Evolutionary conservation across 2,329 filamentous ascomycete genomes (phyloP), one percentile per base, ranked within the genome.

Genomic region (Fusarium siculi): DNA sequence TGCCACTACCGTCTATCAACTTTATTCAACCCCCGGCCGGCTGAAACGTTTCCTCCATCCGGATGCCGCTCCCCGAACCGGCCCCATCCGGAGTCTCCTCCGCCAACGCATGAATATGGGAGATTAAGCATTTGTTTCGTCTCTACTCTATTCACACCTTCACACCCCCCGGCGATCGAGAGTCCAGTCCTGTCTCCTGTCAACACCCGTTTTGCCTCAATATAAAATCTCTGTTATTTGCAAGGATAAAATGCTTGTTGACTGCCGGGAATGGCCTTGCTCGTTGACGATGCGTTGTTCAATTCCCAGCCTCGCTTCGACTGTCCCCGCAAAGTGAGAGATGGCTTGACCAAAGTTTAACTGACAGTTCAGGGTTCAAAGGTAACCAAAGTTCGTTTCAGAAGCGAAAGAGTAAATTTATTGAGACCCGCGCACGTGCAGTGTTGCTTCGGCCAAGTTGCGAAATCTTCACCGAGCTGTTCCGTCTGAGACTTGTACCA

Each of bases 81-180:
- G 70, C 70, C 66, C 66, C 61, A 70, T 73, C 66, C 68, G 71
- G 73, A 62, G 66, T 66, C 44, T 50, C 50, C 58, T 57, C 60
- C 62, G 69, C 19, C 75, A 69, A 68, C 65, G 75, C 75, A 77
- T 77, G 67, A 77, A 77, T 74, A 63, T 74, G 70, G 75, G 75
- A 77, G 67, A 77, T 77, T 77, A 73, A 69, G 32, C 52, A 52
- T 52, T 64, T 67, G 65, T 68, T 64, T 71, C 66, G 54, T 55
- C 57, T 50, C 59, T 68, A 18, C 59, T 47, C 43, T 44, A 28
- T 28, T 12, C 63, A 49, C 64, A 55, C 56, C 30, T 34, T 50
- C 11, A 34, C 47, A 34, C 47, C 49, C 57, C 56, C 62, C 36
- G 49, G 43, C 68, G 70, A 67, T 74, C 69, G 57, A 57, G 57